A percentile compares a stretch with the other conserved stretches of the same genome.
These are phyloP conservation scores for Venturia asperata DNA, from an alignment of 2,329 filamentous ascomycete genomes.

Conservation along the genomic window DNA sequence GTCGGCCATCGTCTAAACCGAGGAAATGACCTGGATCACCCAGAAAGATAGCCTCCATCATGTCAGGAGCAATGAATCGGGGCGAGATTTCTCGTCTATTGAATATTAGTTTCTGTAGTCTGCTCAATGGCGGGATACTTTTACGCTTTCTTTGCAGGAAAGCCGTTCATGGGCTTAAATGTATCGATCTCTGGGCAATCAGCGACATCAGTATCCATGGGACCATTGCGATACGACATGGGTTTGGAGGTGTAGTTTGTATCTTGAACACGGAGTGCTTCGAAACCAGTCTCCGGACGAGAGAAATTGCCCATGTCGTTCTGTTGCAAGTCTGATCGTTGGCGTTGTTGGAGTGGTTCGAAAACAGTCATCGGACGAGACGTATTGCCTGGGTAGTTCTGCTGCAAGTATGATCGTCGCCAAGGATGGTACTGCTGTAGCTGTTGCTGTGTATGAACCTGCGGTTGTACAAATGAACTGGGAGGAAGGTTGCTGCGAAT, in stretches of 20 bases:
- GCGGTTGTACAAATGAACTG: background rate
- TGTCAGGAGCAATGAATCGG: background rate
- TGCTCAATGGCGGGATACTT: background rate
- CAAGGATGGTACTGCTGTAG: background rate
- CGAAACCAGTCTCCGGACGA: background rate
- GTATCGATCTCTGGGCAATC: background rate
- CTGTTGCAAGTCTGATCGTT: background rate
- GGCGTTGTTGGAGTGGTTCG: background rate
- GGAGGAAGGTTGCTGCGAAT: background rate
- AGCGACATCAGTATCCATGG: background rate
- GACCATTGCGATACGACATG: background rate
- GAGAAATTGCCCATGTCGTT: background rate
- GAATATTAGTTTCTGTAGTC: background rate
- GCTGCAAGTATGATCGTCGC: background rate
- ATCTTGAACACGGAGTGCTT: background rate
- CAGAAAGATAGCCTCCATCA: slow-evolving; percentile 11
- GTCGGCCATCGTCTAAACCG: background rate
- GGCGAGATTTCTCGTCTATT: background rate
- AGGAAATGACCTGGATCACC: slow-evolving; percentile 10
- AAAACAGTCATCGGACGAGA: background rate
- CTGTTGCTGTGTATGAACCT: background rate
- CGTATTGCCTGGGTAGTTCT: background rate
- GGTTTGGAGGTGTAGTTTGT: background rate
- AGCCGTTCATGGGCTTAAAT: background rate
- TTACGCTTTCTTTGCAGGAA: background rate